These are phyloP conservation scores for Xylaria castorea DNA, from an alignment of 495 filamentous ascomycete genomes.

Conservation along the genomic window DNA sequence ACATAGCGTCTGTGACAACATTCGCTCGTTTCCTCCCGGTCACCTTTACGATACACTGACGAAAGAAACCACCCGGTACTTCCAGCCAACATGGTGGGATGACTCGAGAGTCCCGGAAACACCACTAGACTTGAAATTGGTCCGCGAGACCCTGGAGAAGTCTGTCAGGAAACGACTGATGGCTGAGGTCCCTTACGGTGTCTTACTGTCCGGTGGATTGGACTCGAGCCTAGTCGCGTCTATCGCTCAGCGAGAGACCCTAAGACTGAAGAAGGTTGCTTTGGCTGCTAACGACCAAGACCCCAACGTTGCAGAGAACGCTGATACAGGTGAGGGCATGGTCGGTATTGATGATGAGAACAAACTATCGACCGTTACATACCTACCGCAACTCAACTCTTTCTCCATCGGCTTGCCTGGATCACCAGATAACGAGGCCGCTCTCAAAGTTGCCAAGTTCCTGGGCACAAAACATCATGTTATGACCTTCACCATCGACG, in stretches of 20 bases:
- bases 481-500: conserved; percentile 97
- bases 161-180: conserved; percentile 96
- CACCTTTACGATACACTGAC: conserved; percentile 95
- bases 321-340: conserved; percentile 67
- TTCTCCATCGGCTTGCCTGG: conserved; percentile 96
- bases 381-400: conserved; percentile 92
- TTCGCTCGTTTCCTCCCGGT: conserved; percentile 91
- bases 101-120: conserved; percentile 74
- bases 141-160: conserved; percentile 83
- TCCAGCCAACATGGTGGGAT: conserved; percentile 92
- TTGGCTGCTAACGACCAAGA: conserved; percentile 53
- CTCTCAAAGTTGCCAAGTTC: conserved; percentile 88
- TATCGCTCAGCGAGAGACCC: conserved; percentile 91
- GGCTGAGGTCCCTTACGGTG: conserved; percentile 98
- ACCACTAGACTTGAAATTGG: conserved; percentile 78
- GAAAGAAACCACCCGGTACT: conserved; percentile 81
- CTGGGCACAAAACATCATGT: conserved; percentile 96
- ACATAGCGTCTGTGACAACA: conserved; percentile 92
- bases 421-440: conserved; percentile 89
- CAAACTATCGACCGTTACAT: conserved; percentile 86
- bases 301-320: conserved; percentile 49
- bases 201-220: conserved; percentile 91
- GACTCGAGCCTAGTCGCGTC: conserved; percentile 95
- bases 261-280: conserved; percentile 70
- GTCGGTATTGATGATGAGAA: conserved; percentile 94